A percentile compares a stretch with the other conserved stretches of the same genome.
Conservation (phyloP, 139 green algal genomes). For the Limnomonas spitsbergensis region DNA sequence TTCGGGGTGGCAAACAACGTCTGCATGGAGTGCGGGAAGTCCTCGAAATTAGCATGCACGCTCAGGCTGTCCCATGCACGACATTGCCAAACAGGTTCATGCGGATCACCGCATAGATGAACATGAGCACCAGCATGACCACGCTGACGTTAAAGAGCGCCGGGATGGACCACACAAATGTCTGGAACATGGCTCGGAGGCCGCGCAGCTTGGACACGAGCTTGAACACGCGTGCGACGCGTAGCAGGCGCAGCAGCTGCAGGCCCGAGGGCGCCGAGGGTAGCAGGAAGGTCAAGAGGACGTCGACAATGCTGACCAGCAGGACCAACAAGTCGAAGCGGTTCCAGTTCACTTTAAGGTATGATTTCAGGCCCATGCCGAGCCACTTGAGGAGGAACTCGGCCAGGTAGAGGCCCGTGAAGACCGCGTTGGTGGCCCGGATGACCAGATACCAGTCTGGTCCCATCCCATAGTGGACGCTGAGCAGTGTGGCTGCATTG, state of each 20-base stretch:
- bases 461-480: slow-evolving; percentile 25
- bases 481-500: slow-evolving; percentile 50
- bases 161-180: slow-evolving; percentile 23
- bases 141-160: slow-evolving; percentile 68
- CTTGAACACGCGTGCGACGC: slow-evolving; percentile 39
- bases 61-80: slow-evolving; percentile 38
- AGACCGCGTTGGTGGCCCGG: slow-evolving; percentile 44
- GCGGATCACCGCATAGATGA: slow-evolving; percentile 72
- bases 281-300: slow-evolving; percentile 19
- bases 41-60: slow-evolving; percentile 70
- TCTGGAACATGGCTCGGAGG: slow-evolving; percentile 41
- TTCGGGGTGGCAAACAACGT: slow-evolving; percentile 55
- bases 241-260: slow-evolving; percentile 63
- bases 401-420: slow-evolving; percentile 58
- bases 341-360: slow-evolving; percentile 66
- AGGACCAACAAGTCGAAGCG: slow-evolving; percentile 67
- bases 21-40: slow-evolving; percentile 52
- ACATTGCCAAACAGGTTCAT: slow-evolving; percentile 82
- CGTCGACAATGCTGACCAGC: slow-evolving; percentile 33
- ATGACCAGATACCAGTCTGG: slow-evolving; percentile 16
- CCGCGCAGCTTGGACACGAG: slow-evolving; percentile 50
- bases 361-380: slow-evolving; percentile 35
- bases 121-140: slow-evolving; percentile 71
- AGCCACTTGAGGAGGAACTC: slow-evolving; percentile 58
- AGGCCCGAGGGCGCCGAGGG: no score